Evolutionary conservation across 306 rosid genomes (phyloP).

Genomic region (Dryas drummondii): DNA sequence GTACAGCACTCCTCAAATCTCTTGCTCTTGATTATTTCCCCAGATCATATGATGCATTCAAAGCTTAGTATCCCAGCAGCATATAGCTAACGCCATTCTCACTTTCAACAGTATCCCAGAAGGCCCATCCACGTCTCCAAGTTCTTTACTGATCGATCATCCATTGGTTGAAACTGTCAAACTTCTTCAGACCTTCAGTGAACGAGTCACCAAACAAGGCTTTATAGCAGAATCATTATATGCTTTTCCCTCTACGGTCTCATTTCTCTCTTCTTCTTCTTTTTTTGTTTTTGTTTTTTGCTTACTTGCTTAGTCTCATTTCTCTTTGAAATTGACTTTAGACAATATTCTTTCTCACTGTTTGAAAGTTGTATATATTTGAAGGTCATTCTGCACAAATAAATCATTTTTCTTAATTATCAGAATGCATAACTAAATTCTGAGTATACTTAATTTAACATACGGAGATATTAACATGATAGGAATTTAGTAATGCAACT

Average conservation of each 20-base stretch:
- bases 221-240: slow-evolving; percentile 33
- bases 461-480: neutral
- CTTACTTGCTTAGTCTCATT: slow-evolving; percentile 10
- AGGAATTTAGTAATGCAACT: neutral
- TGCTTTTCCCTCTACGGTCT: slow-evolving; percentile 36
- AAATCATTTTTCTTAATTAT: slow-evolving; percentile 22
- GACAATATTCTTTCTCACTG: slow-evolving; percentile 28
- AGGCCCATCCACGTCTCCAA: slow-evolving; percentile 60
- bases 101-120: slow-evolving; percentile 67
- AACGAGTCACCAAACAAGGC: slow-evolving; percentile 44
- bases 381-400: slow-evolving; percentile 35
- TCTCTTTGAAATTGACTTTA: slow-evolving; percentile 39
- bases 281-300: no score
- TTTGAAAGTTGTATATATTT: slow-evolving; percentile 24
- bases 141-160: slow-evolving; percentile 56
- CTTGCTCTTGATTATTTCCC: neutral
- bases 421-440: slow-evolving; percentile 15
- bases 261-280: no score
- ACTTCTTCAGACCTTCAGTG: slow-evolving; percentile 62
- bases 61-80: slow-evolving; percentile 31
- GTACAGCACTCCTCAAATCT: neutral
- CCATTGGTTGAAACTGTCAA: slow-evolving; percentile 85
- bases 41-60: slow-evolving; percentile 12
- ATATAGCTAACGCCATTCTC: slow-evolving; percentile 52
- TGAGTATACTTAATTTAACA: neutral